Evolutionary conservation across 441 rosid genomes (phyloP).

Genomic region (Breynia disticha): DNA sequence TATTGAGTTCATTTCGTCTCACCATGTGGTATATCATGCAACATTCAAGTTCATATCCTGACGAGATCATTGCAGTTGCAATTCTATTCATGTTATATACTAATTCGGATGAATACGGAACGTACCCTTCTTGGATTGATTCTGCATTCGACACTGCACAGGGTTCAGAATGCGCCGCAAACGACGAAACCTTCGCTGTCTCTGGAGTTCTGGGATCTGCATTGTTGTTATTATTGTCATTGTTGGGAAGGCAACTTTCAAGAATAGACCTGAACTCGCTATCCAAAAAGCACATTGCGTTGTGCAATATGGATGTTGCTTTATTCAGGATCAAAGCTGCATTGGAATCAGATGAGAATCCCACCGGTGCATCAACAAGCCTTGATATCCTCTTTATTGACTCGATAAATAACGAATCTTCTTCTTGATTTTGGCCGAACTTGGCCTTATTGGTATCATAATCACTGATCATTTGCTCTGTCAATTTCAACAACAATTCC

Average conservation of each 20-base stretch:
- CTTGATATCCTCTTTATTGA: conserved; percentile 35
- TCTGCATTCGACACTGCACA: conserved; percentile 1
- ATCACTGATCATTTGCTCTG: conserved; percentile 30
- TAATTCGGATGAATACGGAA: conserved; percentile 16
- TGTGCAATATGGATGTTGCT: conserved; percentile 23
- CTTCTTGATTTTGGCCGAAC: conserved; percentile 28
- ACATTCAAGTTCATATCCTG: conserved; percentile 40
- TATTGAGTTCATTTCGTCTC: conserved; percentile 25
- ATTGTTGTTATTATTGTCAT: not conserved
- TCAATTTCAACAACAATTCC: conserved; percentile 31
- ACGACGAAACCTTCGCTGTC: conserved; percentile 17
- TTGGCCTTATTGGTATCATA: conserved; percentile 20
- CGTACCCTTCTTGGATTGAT: conserved; percentile 20
- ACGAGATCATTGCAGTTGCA: conserved; percentile 30
- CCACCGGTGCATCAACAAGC: conserved; percentile 24
- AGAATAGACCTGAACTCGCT: conserved; percentile 30
- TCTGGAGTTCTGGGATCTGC: conserved; percentile 20
- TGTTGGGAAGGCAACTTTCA: conserved; percentile 7
- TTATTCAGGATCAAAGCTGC: conserved; percentile 25
- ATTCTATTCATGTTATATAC: conserved; percentile 24
- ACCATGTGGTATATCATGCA: conserved; percentile 21
- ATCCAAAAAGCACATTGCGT: conserved; percentile 31
- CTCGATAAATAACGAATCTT: conserved; percentile 32
- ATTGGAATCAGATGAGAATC: conserved; percentile 19
- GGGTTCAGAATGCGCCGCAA: conserved; percentile 9